These are phyloP conservation scores for Penicillium sp. DNA, from an alignment of 2,329 filamentous ascomycete species.

Conservation along the genomic window DNA sequence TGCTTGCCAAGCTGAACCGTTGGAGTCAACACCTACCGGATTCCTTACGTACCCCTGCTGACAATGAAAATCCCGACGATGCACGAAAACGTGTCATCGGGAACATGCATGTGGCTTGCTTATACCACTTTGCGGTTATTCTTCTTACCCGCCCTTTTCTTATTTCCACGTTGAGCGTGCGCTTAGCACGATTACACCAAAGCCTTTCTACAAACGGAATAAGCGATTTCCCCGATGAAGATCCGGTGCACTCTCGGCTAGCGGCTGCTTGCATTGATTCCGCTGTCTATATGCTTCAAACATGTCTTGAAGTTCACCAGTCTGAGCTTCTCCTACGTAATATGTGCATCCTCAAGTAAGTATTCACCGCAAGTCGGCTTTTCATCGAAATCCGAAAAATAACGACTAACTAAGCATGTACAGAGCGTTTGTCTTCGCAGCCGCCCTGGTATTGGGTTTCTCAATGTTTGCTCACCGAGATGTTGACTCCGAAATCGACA, in stretches of 20 bases:
- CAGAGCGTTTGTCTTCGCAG: conserved; percentile 57
- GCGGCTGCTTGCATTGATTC: conserved; percentile 57
- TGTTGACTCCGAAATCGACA: conserved; percentile 38
- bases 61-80: conserved; percentile 16
- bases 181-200: conserved; percentile 28
- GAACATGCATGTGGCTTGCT: conserved; percentile 56
- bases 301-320: conserved; percentile 51
- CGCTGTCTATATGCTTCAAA: conserved; percentile 56
- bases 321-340: conserved; percentile 51
- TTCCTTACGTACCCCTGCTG: conserved; percentile 25
- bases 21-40: conserved; percentile 50
- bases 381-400: neutral
- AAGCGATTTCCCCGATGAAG: conserved; percentile 23
- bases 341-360: conserved; percentile 61
- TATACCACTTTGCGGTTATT: conserved; percentile 61
- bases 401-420: neutral
- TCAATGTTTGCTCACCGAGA: conserved; percentile 54
- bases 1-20: conserved; percentile 44
- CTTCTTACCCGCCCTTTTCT: conserved; percentile 58
- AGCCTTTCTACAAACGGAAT: conserved; percentile 20
- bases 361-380: neutral
- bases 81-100: conserved; percentile 44
- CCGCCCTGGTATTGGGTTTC: conserved; percentile 58
- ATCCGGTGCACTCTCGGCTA: conserved; percentile 38
- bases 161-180: conserved; percentile 50